Evolutionary conservation across 768 basidiomycete species (phyloP).

Genomic region (Xerocomellus amylosporus): DNA sequence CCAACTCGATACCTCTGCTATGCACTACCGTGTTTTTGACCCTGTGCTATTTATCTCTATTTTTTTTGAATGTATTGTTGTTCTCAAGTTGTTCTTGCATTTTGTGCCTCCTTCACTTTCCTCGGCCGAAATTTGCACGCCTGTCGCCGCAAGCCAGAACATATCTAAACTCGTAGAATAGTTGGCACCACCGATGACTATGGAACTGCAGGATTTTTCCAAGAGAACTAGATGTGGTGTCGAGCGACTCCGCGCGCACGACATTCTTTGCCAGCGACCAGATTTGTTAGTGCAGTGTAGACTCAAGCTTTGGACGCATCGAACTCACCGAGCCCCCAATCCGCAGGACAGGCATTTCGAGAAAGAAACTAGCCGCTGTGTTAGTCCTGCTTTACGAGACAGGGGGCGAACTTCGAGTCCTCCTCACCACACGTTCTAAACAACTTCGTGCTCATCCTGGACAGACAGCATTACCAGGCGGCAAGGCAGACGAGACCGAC

Average conservation of each 20-base stretch:
- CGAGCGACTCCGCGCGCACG: conserved; percentile 36
- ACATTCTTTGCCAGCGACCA: conserved; percentile 31
- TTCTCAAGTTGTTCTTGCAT: conserved; percentile 6
- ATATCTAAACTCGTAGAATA: background rate
- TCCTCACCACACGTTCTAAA: conserved; percentile 86
- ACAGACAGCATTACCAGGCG: conserved; percentile 82
- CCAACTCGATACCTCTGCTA: conserved; percentile 5
- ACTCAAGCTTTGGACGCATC: background rate
- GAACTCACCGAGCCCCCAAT: background rate
- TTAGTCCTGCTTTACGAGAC: conserved; percentile 76
- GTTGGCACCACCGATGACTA: background rate
- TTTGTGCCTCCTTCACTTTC: background rate
- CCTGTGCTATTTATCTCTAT: conserved; percentile 27
- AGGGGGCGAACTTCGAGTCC: conserved; percentile 63
- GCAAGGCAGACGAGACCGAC: conserved; percentile 71
- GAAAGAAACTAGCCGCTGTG: conserved; percentile 64
- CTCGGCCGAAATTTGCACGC: background rate
- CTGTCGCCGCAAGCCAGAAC: no score
- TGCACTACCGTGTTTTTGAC: background rate
- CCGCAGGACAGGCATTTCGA: conserved; percentile 34
- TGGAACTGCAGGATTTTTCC: conserved; percentile 17
- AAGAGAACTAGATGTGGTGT: conserved; percentile 32
- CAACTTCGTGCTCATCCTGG: conserved; percentile 70
- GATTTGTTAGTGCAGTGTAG: conserved; percentile 49
- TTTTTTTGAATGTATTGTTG: conserved; percentile 17